phyloP scores from a whole-genome alignment of 2,329 filamentous ascomycete genomes.

The Sclerotinia sclerotiorum region DNA sequence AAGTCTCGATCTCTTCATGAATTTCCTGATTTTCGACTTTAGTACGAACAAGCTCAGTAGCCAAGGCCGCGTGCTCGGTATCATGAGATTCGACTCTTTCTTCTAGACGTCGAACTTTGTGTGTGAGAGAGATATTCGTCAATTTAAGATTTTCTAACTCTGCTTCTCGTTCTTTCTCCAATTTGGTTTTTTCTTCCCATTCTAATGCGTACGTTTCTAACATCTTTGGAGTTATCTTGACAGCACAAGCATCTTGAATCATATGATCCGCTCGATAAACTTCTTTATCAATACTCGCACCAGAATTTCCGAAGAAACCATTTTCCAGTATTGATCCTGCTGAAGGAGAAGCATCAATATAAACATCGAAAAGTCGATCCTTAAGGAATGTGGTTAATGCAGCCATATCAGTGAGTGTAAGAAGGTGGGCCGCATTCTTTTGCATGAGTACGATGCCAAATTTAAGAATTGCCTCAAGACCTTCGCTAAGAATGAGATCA shows the following conservation, averaged over 20 bases:
- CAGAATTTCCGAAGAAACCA: conserved; percentile 93
- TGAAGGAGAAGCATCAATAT: conserved; percentile 91
- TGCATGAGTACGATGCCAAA: conserved; percentile 97
- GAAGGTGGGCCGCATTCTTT: conserved; percentile 77
- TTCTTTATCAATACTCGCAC: conserved; percentile 87
- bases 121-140: conserved; percentile 64
- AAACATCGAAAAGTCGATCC: conserved; percentile 92
- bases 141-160: conserved; percentile 74
- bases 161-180: conserved; percentile 76
- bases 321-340: conserved; percentile 92
- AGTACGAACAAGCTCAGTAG: conserved; percentile 84
- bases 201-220: conserved; percentile 79
- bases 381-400: conserved; percentile 87
- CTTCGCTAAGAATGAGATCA: conserved; percentile 90
- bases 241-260: conserved; percentile 85
- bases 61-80: conserved; percentile 84
- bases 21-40: conserved; percentile 94
- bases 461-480: conserved; percentile 86
- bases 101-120: conserved; percentile 81
- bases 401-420: conserved; percentile 88
- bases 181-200: conserved; percentile 88
- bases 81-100: conserved; percentile 86
- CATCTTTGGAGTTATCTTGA: conserved; percentile 80
- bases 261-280: conserved; percentile 93
- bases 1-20: conserved; percentile 82